Base-by-base conservation (phyloP, 106 monocot species). In the Apostasia ramifera region DNA sequence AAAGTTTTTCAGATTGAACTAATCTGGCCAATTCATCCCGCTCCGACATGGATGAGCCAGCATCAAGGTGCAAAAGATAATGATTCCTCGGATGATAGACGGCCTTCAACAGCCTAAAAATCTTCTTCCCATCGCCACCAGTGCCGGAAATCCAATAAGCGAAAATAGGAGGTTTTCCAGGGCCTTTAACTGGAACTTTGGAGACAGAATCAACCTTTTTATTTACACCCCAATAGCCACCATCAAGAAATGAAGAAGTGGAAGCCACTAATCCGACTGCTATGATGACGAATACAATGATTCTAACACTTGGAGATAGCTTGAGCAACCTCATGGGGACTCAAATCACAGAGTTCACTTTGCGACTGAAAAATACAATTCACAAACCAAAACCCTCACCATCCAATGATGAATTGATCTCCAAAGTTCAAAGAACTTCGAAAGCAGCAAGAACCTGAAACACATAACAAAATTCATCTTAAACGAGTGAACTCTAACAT, bases 71-170 rank as follows among this genome's bases (percentile, higher is more conserved):
- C 71, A 94, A 55, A 53, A 94, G 88, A 66, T 94, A 94, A 10
- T 44, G 76, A 65, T 94, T 94, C 66, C 94, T 79, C 2, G 94
- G 94, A 67, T 94, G 91, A 66, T 91, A 94, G 3, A 88, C 73
- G 11, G 94, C 90, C 58, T 77, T 83, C 61, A 94, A 58, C 44
- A 94, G 77, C 70, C 94, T 80, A 48, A 87, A 50, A 59, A 94
- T 81, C 80, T 63, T 85, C 59, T 72, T 14, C 45, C 67, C 68
- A 15, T 94, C 91, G 13, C 85, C 84, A 13, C 62, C 72, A 0
- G 85, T 77, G 40, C 87, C 94, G 1, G 90, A 88, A 61, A 94
- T 85, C 79, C 82, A 88, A 69, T 94, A 91, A 9, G 90, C 90
- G 40, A 94, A 85, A 5, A 88, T 74, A 0, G 94, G 94, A 49